Conservation (phyloP, 2,329 filamentous ascomycete genomes). For the Emericellopsis cladophorae region DNA sequence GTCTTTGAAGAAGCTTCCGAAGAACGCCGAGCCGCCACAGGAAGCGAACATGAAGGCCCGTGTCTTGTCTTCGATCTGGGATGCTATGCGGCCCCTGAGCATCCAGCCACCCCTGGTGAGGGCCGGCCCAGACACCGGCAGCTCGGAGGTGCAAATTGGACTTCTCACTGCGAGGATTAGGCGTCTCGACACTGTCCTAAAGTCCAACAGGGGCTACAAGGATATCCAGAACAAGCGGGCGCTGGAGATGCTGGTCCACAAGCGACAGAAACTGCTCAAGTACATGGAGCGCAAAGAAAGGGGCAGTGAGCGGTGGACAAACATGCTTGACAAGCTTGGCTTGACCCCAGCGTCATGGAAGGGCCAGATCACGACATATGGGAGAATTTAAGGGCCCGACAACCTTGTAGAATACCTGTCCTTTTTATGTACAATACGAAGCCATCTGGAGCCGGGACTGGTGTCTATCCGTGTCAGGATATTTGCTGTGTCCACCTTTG, state of each 20-base stretch:
- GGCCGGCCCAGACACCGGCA: constrained; percentile 85
- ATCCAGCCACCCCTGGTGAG: constrained; percentile 27
- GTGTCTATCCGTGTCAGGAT: constrained; percentile 4
- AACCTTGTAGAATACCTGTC: constrained; percentile 28
- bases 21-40: constrained; percentile 26
- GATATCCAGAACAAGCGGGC: constrained; percentile 95
- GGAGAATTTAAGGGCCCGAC: constrained; percentile 12
- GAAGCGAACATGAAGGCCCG: constrained; percentile 16
- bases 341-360: constrained; percentile 82
- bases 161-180: constrained; percentile 92
- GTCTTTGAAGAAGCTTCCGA: constrained; percentile 49
- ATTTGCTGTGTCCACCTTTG: constrained; percentile 11
- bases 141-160: constrained; percentile 93
- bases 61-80: no score
- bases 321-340: constrained; percentile 74
- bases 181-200: constrained; percentile 59
- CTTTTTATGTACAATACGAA: constrained; percentile 38
- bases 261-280: constrained; percentile 72
- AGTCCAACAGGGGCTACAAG: constrained; percentile 55
- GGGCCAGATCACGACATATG: constrained; percentile 55
- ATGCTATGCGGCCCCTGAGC: no score
- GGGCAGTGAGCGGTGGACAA: constrained; percentile 79
- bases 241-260: constrained; percentile 72
- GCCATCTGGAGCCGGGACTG: not conserved
- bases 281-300: constrained; percentile 86